A percentile compares a stretch with the other conserved stretches of the same genome.
phyloP scores from a whole-genome alignment of 495 filamentous ascomycete genomes.

The Podospora tetraspora region DNA sequence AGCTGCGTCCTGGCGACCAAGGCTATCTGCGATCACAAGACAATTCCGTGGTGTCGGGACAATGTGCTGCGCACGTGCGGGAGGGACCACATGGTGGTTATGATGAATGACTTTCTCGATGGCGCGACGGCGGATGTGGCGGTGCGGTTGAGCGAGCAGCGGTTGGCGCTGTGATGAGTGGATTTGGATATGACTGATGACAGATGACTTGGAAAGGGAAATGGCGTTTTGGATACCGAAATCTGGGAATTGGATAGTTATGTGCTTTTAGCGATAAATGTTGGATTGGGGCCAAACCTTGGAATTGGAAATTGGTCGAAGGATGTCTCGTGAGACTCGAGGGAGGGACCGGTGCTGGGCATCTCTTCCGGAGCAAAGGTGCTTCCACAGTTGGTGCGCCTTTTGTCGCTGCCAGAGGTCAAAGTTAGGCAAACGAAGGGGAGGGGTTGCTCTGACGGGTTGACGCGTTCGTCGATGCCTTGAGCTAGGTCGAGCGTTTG shows the following conservation, averaged over 20 bases:
- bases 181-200: constrained; percentile 5
- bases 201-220: background rate
- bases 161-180: constrained; percentile 24
- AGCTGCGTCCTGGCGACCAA: constrained; percentile 47
- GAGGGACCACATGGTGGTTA: constrained; percentile 38
- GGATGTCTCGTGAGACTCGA: background rate
- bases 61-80: constrained; percentile 36
- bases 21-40: constrained; percentile 46
- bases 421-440: background rate
- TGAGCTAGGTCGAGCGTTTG: background rate
- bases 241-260: background rate
- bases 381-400: too few species aligned
- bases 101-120: constrained; percentile 55
- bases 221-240: background rate
- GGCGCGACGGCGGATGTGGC: constrained; percentile 48
- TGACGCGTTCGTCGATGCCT: background rate
- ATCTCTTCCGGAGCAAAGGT: background rate
- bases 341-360: background rate
- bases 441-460: background rate
- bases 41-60: constrained; percentile 44
- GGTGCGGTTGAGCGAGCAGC: constrained; percentile 38
- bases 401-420: too few species aligned
- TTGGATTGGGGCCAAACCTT: background rate
- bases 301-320: background rate
- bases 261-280: background rate